Evolutionary conservation across 1,139 yeast species (phyloP).

Genomic region (Taiozyma sp.): DNA sequence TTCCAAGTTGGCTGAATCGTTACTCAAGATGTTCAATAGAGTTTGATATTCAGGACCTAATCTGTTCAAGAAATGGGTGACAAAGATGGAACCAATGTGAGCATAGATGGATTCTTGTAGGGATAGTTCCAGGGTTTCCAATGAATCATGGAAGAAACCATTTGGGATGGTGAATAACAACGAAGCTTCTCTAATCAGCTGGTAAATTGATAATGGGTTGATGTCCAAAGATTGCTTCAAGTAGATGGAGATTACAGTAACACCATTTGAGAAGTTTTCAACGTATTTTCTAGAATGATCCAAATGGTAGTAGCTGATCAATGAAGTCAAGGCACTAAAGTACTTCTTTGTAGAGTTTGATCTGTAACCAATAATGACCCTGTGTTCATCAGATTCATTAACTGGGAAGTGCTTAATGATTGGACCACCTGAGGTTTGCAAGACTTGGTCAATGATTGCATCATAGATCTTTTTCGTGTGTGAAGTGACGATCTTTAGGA

Average conservation of each 20-base stretch:
- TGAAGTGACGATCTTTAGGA: conserved; percentile 70
- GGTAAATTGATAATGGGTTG: conserved; percentile 65
- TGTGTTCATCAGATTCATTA: conserved; percentile 71
- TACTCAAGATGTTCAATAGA: conserved; percentile 51
- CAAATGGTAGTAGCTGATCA: conserved; percentile 86
- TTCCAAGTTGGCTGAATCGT: conserved; percentile 55
- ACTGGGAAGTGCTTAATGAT: conserved; percentile 84
- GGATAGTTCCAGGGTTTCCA: conserved; percentile 73
- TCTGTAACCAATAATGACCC: conserved; percentile 85
- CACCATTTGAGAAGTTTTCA: conserved; percentile 89
- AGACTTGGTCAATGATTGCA: conserved; percentile 65
- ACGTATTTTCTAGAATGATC: conserved; percentile 86
- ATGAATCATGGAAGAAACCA: conserved; percentile 70
- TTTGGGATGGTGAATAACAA: conserved; percentile 88
- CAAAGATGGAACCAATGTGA: conserved; percentile 89
- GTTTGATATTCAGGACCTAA: conserved; percentile 87
- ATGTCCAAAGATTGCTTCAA: conserved; percentile 47
- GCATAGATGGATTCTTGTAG: conserved; percentile 94
- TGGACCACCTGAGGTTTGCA: conserved; percentile 73
- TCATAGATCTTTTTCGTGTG: conserved; percentile 78
- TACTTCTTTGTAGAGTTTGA: conserved; percentile 83
- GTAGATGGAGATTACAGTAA: conserved; percentile 82
- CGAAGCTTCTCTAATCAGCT: conserved; percentile 92
- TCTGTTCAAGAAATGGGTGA: conserved; percentile 89
- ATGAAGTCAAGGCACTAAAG: conserved; percentile 80